Base-by-base conservation (phyloP, 257 asterid species). In the Forsythia suspensa region DNA sequence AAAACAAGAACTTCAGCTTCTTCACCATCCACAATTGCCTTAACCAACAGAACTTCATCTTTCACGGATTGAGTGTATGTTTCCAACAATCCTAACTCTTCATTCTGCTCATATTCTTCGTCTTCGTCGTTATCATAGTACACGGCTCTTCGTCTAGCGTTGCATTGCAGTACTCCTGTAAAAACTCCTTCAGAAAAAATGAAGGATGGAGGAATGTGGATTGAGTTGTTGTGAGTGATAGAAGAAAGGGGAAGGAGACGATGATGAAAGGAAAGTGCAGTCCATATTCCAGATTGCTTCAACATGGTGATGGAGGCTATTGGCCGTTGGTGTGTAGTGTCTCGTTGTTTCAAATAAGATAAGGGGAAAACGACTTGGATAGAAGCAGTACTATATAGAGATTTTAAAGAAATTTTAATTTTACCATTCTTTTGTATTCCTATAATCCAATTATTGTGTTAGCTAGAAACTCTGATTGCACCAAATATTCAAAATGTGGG, bases 41-140 rank as follows among this genome's bases (percentile, higher is more conserved):
- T 85, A 51, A 92, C 93, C 72, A 89, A 74, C 70, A 92, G 93
- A 59, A 85, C 84, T 88, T 91, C 96, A 78, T 88, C 85, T 77
- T 84, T 86, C 51, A 80, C 83, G 55, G 80, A 75, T 40, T 87
- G 89, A 70, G 81, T 82, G n/a, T 92, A 92, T 12, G 70, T 73
- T 67, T 91, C 97, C 71, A 92, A 69, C 82, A 82, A n/a, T n/a
- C 87, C 90, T 69, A 92, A 70, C 80, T 92, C 94, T 61, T 68
- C 85, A 48, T 89, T 91, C 46, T 87, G 76, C 29, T 88, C 90
- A 15, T 79, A 55, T 40, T 86, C 92, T 42, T 86, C 92, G 0
- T 88, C 89, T 0, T 83, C 90, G 0, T 78, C 89, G 0, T 80
- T 74, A 0, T 80, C 81, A 8, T 84, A 88, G 34, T 78, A 77